These are phyloP conservation scores for Thermoascus crustaceus DNA, from an alignment of 2,329 filamentous ascomycete genomes.

Conservation along the genomic window DNA sequence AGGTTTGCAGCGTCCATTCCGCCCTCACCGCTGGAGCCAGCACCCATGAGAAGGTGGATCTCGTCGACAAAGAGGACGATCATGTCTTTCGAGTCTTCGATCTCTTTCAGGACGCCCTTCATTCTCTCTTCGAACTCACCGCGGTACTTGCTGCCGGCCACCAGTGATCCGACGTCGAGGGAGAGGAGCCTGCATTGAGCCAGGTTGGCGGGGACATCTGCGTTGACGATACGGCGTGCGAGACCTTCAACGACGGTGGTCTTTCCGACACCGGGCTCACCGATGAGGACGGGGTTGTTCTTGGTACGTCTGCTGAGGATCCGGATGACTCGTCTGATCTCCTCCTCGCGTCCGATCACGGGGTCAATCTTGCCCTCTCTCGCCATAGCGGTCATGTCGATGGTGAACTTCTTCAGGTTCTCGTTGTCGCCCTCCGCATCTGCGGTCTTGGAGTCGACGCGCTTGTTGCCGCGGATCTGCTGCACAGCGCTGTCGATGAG, in stretches of 20 bases:
- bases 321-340: conserved; percentile 83
- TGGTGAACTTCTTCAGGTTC: conserved; percentile 95
- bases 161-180: conserved; percentile 86
- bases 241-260: conserved; percentile 96
- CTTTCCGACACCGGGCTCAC: conserved; percentile 96
- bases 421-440: conserved; percentile 87
- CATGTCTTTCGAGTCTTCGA: conserved; percentile 87
- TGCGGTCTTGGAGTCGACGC: conserved; percentile 92
- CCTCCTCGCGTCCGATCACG: conserved; percentile 92
- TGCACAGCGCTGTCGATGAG: conserved; percentile 84
- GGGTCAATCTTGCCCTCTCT: conserved; percentile 96
- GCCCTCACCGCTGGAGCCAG: conserved; percentile 85
- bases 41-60: conserved; percentile 97
- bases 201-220: conserved; percentile 91
- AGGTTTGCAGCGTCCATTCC: conserved; percentile 98
- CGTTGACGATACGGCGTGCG: conserved; percentile 90
- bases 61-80: conserved; percentile 98
- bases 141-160: conserved; percentile 95
- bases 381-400: conserved; percentile 95
- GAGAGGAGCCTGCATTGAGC: conserved; percentile 90
- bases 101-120: conserved; percentile 98
- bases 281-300: conserved; percentile 97
- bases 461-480: conserved; percentile 82
- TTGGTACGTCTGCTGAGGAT: conserved; percentile 91
- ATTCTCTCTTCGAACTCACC: conserved; percentile 99